Base-by-base conservation (phyloP, 2,329 filamentous ascomycete genomes). In the Trichoderma sp. region DNA sequence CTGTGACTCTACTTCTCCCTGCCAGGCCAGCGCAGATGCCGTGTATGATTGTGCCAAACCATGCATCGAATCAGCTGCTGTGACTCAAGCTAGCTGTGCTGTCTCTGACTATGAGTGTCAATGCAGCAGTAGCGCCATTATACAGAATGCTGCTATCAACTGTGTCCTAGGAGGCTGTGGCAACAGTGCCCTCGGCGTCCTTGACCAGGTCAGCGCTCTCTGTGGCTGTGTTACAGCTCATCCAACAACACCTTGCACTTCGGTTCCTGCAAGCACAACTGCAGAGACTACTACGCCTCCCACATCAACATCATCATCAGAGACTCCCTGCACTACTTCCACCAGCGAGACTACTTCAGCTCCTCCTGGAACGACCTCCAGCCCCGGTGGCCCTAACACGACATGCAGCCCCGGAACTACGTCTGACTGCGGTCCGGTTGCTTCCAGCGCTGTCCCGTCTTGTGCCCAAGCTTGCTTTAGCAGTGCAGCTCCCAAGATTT, bases 381-480 rank as follows among this genome's bases (percentile, higher is more conserved):
- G 12, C 6, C 61, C 50, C 34, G 19, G 19, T 45, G 71, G 68
- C 9, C 70, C 71, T 39, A 74, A 71, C 59, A 64, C 64, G 5
- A 60, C 66, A 13, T 53, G 60, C 54, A 58, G 9, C 19, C 39
- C 70, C 15, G 69, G 66, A 27, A 45, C 34, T 13, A 68, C 67
- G 15, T 34, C 65, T n/a, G 70, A 76, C 64, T 76, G 75, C 39
- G 73, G 70, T 13, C 69, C 71, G 12, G 71, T 76, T 19, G 74
- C 74, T 10, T 71, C 71, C 15, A 70, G 71, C 29, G 74, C 72
- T 5, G 72, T 76, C 32, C 75, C 75, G 1, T 61, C 68, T 1
- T 76, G 75, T 25, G 75, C 75, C n/a, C 71, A 76, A 19, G 50
- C 70, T 19, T 77, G 76, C 69, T 76, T 76, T 70, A 57, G 69